Conservation (phyloP, 2,329 filamentous ascomycete genomes). For the Leptodontidium sp. region DNA sequence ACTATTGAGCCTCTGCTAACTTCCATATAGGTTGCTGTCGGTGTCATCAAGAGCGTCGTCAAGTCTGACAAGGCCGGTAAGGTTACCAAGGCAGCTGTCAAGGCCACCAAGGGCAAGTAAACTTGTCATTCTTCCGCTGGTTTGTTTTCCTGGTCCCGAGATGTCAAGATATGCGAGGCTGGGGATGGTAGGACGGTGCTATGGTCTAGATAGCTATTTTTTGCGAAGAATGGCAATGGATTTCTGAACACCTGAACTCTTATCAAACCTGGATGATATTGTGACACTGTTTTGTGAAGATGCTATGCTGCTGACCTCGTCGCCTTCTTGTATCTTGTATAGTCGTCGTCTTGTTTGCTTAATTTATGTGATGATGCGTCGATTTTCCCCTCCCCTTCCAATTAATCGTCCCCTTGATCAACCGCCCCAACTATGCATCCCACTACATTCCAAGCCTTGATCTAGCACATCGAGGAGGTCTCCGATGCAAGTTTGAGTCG, state of each 20-base stretch:
- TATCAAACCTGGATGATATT: background rate
- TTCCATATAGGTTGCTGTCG: constrained; percentile 47
- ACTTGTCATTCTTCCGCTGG: constrained; percentile 1
- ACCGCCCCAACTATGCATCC: no score
- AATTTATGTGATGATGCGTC: no score
- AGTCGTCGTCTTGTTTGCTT: background rate
- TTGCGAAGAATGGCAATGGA: constrained; percentile 25
- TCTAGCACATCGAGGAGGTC: no score
- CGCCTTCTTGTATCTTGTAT: no score
- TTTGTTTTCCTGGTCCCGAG: constrained; percentile 21
- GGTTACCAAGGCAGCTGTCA: constrained; percentile 45
- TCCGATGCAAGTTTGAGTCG: no score
- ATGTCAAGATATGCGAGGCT: constrained; percentile 28
- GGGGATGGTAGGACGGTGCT: constrained; percentile 11
- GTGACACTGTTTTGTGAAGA: background rate
- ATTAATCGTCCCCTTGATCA: no score
- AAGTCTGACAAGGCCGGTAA: constrained; percentile 45
- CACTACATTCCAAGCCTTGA: no score
- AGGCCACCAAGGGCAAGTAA: constrained; percentile 47
- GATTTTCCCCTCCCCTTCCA: no score
- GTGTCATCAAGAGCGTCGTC: constrained; percentile 87
- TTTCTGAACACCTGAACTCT: constrained; percentile 21
- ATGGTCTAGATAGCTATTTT: constrained; percentile 27
- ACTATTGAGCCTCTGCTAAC: constrained; percentile 11
- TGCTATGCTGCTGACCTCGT: background rate